Percentiles rank a stretch among this genome's conserved stretches.
Conservation (phyloP, 2,329 filamentous ascomycete genomes). For the Cercospora nicotianae region DNA sequence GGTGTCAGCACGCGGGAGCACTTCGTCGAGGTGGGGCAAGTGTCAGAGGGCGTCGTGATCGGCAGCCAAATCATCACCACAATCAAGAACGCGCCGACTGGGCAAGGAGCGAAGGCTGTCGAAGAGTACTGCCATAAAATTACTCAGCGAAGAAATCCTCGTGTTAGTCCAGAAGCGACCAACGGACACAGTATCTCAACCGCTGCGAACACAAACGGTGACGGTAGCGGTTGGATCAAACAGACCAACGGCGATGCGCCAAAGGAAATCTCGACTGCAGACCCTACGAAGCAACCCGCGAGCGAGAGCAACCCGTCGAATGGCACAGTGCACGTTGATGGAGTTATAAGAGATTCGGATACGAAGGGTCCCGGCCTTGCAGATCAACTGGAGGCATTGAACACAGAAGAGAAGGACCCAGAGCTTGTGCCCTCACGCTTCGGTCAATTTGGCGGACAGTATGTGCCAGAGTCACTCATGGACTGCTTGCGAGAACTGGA, state of each 20-base stretch:
- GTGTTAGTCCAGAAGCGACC: constrained; percentile 20
- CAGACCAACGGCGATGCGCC: constrained; percentile 34
- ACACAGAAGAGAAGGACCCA: constrained; percentile 55
- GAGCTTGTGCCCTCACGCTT: constrained; percentile 77
- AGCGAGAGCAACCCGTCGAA: constrained; percentile 40
- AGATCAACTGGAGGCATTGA: constrained; percentile 82
- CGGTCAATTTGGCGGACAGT: constrained; percentile 94
- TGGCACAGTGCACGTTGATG: constrained; percentile 64
- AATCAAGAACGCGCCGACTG: constrained; percentile 66
- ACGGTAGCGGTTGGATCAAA: constrained; percentile 40
- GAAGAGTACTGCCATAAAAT: constrained; percentile 83
- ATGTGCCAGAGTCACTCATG: constrained; percentile 97
- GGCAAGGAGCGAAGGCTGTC: constrained; percentile 69
- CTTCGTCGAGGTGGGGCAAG: constrained; percentile 77
- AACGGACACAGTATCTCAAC: constrained; percentile 37
- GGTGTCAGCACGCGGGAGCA: constrained; percentile 95
- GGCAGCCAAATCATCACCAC: constrained; percentile 91
- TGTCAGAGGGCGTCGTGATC: constrained; percentile 93
- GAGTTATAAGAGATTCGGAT: constrained; percentile 62
- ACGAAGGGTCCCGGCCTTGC: constrained; percentile 64
- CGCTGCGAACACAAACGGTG: constrained; percentile 37
- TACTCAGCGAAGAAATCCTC: constrained; percentile 44
- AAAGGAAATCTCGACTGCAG: constrained; percentile 38
- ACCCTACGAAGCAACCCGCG: constrained; percentile 38
- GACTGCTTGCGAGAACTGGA: constrained; percentile 91